Evolutionary conservation across 2,329 filamentous ascomycete genomes (phyloP).

Genomic region (Fusarium tanahbumbuense): DNA sequence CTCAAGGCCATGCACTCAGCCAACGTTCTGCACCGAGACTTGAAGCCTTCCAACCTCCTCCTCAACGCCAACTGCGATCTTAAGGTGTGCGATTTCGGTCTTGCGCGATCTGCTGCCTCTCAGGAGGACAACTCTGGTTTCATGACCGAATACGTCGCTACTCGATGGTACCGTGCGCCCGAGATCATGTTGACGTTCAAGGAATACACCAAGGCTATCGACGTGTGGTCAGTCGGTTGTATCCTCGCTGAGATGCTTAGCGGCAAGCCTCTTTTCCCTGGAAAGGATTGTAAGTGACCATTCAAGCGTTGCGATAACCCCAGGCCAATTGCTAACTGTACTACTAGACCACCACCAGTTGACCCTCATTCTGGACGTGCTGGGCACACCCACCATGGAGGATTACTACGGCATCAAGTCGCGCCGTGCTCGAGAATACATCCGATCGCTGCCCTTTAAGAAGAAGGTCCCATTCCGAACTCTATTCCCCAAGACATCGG

Average conservation of each 20-base stretch:
- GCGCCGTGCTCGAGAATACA: constrained; percentile 95
- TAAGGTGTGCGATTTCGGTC: constrained; percentile 98
- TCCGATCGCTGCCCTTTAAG: constrained; percentile 97
- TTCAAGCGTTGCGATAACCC: background rate
- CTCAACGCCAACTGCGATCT: constrained; percentile 99
- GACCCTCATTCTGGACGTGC: constrained; percentile 94
- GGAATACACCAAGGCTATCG: constrained; percentile 99
- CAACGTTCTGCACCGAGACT: constrained; percentile 95
- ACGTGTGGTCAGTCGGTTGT: constrained; percentile 98
- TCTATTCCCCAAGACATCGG: constrained; percentile 99
- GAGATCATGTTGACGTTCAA: constrained; percentile 99
- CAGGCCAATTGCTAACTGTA: constrained; percentile 12
- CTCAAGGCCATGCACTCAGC: constrained; percentile 99
- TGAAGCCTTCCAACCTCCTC: constrained; percentile 97
- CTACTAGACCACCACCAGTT: constrained; percentile 91
- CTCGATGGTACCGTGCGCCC: constrained; percentile 97
- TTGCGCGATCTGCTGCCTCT: constrained; percentile 93
- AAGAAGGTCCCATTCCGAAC: constrained; percentile 99
- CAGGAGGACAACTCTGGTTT: constrained; percentile 99
- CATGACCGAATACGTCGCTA: constrained; percentile 99
- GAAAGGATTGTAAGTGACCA: constrained; percentile 87
- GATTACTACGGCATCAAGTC: constrained; percentile 99
- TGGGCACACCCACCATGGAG: constrained; percentile 99
- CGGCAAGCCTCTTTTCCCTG: constrained; percentile 96
- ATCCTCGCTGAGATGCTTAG: constrained; percentile 99